phyloP scores from a whole-genome alignment of 1,139 yeast genomes.

The Yamadazyma dushanensis region DNA sequence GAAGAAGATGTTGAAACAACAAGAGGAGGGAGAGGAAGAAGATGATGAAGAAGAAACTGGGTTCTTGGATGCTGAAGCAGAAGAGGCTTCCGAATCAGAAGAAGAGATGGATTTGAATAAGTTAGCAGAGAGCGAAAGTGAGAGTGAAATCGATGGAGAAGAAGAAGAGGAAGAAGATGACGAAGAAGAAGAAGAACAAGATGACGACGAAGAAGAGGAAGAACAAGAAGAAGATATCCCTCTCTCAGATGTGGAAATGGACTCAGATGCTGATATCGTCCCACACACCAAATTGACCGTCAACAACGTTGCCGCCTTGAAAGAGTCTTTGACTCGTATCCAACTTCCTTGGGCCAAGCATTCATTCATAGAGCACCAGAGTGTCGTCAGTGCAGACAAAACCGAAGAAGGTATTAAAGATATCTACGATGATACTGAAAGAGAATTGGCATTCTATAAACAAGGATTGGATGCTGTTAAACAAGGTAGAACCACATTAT shows the following conservation, averaged over 20 bases:
- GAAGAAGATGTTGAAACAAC: conserved; percentile 46
- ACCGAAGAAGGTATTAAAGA: conserved; percentile 75
- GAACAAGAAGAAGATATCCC: conserved; percentile 65
- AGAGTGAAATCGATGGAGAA: conserved; percentile 40
- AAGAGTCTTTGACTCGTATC: conserved; percentile 66
- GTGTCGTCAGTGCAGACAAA: conserved; percentile 59
- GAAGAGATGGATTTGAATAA: conserved; percentile 52
- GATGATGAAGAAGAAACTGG: conserved; percentile 25
- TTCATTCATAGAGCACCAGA: conserved; percentile 81
- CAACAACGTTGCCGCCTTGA: conserved; percentile 69
- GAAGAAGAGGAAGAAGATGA: conserved; percentile 45
- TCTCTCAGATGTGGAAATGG: conserved; percentile 76
- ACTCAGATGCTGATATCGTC: conserved; percentile 83
- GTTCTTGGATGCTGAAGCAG: conserved; percentile 28
- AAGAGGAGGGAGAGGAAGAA: conserved; percentile 21
- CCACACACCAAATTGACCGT: conserved; percentile 88
- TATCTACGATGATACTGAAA: conserved; percentile 91
- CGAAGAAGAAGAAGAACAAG: conserved; percentile 46
- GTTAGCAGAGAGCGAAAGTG: conserved; percentile 53
- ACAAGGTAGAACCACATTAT: conserved; percentile 65
- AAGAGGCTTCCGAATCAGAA: conserved; percentile 29
- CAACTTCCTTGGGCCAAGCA: conserved; percentile 69
- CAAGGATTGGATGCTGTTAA: conserved; percentile 88
- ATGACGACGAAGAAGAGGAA: conserved; percentile 43
- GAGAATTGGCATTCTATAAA: conserved; percentile 69